phyloP scores from a whole-genome alignment of 116 monocot species.

The Cymodocea nodosa region DNA sequence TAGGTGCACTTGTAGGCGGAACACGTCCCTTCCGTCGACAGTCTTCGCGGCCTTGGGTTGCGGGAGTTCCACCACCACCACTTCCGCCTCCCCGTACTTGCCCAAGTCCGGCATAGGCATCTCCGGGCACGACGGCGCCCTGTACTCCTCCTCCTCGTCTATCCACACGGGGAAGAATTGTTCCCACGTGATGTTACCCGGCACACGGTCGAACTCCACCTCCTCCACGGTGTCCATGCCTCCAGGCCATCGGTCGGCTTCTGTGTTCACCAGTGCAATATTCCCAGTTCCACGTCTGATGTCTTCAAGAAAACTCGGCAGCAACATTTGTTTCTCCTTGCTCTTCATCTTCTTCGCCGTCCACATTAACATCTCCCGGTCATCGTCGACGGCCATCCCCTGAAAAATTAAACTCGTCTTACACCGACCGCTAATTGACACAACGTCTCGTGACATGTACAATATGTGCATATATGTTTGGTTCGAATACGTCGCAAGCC shows the following conservation, averaged over 20 bases:
- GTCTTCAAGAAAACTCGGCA: neutral
- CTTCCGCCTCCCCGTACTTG: constrained; percentile 26
- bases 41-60: constrained; percentile 10
- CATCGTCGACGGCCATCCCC: neutral
- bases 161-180: constrained; percentile 69
- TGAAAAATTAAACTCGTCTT: neutral
- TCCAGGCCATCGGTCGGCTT: neutral
- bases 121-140: constrained; percentile 47
- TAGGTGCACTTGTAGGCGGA: constrained; percentile 59
- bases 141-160: constrained; percentile 57
- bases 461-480: neutral
- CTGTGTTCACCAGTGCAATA: constrained; percentile 4
- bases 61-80: constrained; percentile 49
- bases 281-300: neutral
- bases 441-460: too few species aligned
- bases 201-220: constrained; percentile 25
- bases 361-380: too few species aligned
- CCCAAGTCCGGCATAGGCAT: constrained; percentile 56
- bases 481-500: too few species aligned
- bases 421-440: neutral
- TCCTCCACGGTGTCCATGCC: neutral
- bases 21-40: constrained; percentile 40
- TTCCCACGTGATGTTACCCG: constrained; percentile 36
- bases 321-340: too few species aligned
- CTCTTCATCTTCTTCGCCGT: neutral